A percentile compares a stretch with the other conserved stretches of the same genome.
Evolutionary conservation across 345 rosid species (phyloP).

Genomic region (Crucihimalaya himalaica): DNA sequence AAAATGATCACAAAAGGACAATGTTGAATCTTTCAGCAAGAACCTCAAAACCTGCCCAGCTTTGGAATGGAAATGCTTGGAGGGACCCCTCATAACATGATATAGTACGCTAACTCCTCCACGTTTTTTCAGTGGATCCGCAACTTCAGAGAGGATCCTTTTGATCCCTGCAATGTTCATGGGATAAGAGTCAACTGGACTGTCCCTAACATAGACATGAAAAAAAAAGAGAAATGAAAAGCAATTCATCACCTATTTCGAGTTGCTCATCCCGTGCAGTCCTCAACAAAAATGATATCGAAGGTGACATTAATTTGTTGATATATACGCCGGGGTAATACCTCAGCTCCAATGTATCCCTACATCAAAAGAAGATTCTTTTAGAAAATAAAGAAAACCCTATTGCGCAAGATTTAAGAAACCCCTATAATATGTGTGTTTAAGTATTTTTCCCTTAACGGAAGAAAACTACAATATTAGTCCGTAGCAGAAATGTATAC

Average conservation of each 20-base stretch:
- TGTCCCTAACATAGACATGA: slow-evolving; percentile 8
- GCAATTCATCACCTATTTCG: slow-evolving; percentile 50
- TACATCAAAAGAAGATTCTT: slow-evolving; percentile 21
- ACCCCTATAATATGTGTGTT: too few species aligned
- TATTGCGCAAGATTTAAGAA: too few species aligned
- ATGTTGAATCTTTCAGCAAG: slow-evolving; percentile 50
- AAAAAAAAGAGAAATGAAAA: neutral
- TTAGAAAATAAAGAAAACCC: neutral
- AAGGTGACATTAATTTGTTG: slow-evolving; percentile 58
- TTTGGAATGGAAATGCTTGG: slow-evolving; percentile 62
- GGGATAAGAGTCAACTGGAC: slow-evolving; percentile 17
- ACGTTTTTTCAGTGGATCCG: slow-evolving; percentile 41
- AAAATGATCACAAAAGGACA: slow-evolving; percentile 49
- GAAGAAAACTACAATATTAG: too few species aligned
- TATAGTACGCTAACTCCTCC: slow-evolving; percentile 62
- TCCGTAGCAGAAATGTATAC: too few species aligned
- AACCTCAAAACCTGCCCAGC: slow-evolving; percentile 53
- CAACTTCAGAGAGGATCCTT: slow-evolving; percentile 62
- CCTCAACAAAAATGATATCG: slow-evolving; percentile 75
- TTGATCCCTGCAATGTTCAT: slow-evolving; percentile 52
- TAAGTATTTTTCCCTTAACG: too few species aligned
- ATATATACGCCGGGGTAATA: slow-evolving; percentile 58
- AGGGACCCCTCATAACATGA: slow-evolving; percentile 60
- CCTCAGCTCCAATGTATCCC: slow-evolving; percentile 66
- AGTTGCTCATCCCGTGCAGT: slow-evolving; percentile 57